Base-by-base conservation (phyloP, 805 yeast species). In the Pichia kluyveri region DNA sequence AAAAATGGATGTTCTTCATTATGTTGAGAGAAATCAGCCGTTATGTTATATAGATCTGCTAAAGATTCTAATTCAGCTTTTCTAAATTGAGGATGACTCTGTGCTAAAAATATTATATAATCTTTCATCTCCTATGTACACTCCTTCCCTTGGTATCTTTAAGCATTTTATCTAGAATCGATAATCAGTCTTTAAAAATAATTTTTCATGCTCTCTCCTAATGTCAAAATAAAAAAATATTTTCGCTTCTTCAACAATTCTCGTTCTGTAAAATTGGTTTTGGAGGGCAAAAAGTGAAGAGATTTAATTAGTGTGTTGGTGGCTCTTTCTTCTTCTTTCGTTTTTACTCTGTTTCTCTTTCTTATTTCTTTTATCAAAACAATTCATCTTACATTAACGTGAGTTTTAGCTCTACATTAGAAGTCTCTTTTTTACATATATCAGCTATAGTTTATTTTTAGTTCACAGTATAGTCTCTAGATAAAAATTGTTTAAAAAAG, bases 101-200 rank as follows among this genome's bases (percentile, higher is more conserved):
- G 96, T 4, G 96, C 96, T 60, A 93, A 73, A 60, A 83, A 80
- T n/a, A 93, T 69, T 43, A 91, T 62, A 59, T 87, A 93, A 47
- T 76, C 72, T 63, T 73, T 76, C 77, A 73, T 73, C 55, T 30
- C 14, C 10, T 30, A 12, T 30, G 32, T 30, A 30, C 8, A 30
- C 6, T 23, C 26, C 1, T 23, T 23, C 5, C 26, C 7, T 5
- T 23, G 26, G 1, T 23, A 4, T 23, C 26, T 23, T 5, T 23
- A 4, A 4, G 7, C 26, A 23, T 23, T 23, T 23, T 23, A 23
- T 23, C 5, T 6, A 23, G 1, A 5, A 23, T 23, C 26, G n/a
- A n/a, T 23, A 23, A 23, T 23, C 26, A 5, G 26, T 23, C 26
- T 23, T 4, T 19, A n/a, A 30, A 30, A 30, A 50, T 56, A 32